Conservation (phyloP, 176 grass and related monocot species). For the Raddia guianensis region DNA sequence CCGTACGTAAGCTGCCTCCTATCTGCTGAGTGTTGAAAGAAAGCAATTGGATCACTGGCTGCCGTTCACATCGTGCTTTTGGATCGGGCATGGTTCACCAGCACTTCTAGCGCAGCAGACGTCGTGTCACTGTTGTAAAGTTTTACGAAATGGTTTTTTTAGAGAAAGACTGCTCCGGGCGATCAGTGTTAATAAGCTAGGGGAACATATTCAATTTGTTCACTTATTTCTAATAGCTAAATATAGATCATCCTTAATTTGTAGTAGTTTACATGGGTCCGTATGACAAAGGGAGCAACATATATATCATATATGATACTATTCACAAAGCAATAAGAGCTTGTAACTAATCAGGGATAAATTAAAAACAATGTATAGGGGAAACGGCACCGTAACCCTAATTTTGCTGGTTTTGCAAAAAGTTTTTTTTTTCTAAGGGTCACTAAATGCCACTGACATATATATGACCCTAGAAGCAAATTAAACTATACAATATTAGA, state of each 20-base stretch:
- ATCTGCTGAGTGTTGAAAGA: not conserved
- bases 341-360: not conserved
- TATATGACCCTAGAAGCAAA: too few species aligned
- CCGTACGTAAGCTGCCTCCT: not conserved
- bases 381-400: too few species aligned
- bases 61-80: slow-evolving; percentile 36
- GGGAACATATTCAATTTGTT: not conserved
- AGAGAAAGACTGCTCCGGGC: not conserved
- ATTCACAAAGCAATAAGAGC: slow-evolving; percentile 10
- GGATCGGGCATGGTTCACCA: not conserved
- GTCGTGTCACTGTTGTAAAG: slow-evolving; percentile 38
- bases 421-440: too few species aligned
- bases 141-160: not conserved
- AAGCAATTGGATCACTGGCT: slow-evolving; percentile 27
- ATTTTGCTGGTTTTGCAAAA: too few species aligned
- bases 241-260: not conserved
- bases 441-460: too few species aligned
- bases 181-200: not conserved
- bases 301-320: not conserved
- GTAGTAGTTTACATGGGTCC: not conserved
- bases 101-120: not conserved
- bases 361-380: not conserved
- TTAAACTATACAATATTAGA: too few species aligned
- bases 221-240: not conserved
- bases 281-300: not conserved